A percentile compares a stretch with the other conserved stretches of the same genome.
Evolutionary conservation across 2,329 filamentous ascomycete genomes (phyloP).

Genomic region (Paraconiothyrium sp.): DNA sequence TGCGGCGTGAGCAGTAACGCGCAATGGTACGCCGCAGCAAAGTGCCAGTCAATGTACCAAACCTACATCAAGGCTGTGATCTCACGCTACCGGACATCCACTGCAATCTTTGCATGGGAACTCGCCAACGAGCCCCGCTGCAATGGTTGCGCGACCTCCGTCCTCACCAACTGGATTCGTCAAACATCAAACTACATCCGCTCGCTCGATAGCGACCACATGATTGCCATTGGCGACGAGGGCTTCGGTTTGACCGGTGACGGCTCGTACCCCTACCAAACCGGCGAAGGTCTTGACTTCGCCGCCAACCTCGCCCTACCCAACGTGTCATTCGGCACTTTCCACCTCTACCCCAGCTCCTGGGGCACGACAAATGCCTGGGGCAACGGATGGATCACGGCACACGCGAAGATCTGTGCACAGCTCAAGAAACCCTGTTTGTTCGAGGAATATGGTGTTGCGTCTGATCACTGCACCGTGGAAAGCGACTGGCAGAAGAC

Average conservation of each 20-base stretch:
- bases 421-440: conserved; percentile 52
- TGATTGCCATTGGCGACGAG: conserved; percentile 72
- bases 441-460: conserved; percentile 52
- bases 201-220: conserved; percentile 66
- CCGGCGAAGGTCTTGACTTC: conserved; percentile 63
- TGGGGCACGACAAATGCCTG: conserved; percentile 50
- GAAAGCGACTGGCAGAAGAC: conserved; percentile 44
- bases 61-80: conserved; percentile 69
- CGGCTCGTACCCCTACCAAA: conserved; percentile 62
- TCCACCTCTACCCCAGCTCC: conserved; percentile 61
- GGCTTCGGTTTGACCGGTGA: conserved; percentile 62
- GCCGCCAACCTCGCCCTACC: conserved; percentile 61
- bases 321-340: conserved; percentile 65
- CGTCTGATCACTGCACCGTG: conserved; percentile 37
- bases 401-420: conserved; percentile 54
- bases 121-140: conserved; percentile 73
- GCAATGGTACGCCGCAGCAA: conserved; percentile 66
- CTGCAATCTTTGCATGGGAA: conserved; percentile 74
- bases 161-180: conserved; percentile 69
- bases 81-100: conserved; percentile 65
- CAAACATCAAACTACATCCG: conserved; percentile 70
- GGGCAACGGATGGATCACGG: conserved; percentile 59
- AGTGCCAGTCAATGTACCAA: conserved; percentile 64
- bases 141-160: conserved; percentile 65
- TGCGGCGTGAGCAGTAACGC: conserved; percentile 62